Base-by-base conservation (phyloP, 768 basidiomycete genomes). In the Russula sp. region DNA sequence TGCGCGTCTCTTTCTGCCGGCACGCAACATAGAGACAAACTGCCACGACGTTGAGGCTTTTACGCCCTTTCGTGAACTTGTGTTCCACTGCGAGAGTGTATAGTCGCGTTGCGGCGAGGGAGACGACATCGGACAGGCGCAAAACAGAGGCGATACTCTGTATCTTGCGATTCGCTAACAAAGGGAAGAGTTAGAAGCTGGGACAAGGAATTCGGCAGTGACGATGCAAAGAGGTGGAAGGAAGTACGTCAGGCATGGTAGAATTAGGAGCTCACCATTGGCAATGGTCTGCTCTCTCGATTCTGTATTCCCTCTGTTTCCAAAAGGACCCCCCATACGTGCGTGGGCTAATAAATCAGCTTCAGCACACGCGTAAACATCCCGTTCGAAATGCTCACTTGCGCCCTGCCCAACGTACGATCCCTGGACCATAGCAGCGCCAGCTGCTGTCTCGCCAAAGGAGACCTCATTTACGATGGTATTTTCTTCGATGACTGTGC, bases 21-120 rank as follows among this genome's bases (percentile, higher is more conserved):
- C 94, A 96, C 3, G 94, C 92, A 48, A 96, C 85, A 71, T 99
- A 98, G 51, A 98, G 81, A 72, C 97, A 99, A 47, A 95, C 91
- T 3, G 95, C 97, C 40, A 96, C 90, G 65, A 99, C 93, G 69
- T 97, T 94, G 71, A 92, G 78, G 69, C 91, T 91, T 70, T 89
- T 87, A 32, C 97, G 83, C 9, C 97, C 97, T 73, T 95, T 93
- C 4, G 81, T 96, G 73, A 99, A 99, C 66, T 90, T 91, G 77
- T 91, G 88, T 68, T 94, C 89, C 50, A 98, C 90, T 5, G 94
- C 95, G 55, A 98, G 87, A 20, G 90, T 94, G 75, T 95, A 98
- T 68, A 92, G 81, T 31, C 96, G 84, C 34, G 86, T 86, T 18
- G 95, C 96, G 2, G 89, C 83, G 48, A 91, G 82, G 63, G 83